Percentiles rank a stretch among this genome's conserved stretches.
Evolutionary conservation across 2,329 filamentous ascomycete genomes (phyloP).

Genomic region (Raffaelea arxii): DNA sequence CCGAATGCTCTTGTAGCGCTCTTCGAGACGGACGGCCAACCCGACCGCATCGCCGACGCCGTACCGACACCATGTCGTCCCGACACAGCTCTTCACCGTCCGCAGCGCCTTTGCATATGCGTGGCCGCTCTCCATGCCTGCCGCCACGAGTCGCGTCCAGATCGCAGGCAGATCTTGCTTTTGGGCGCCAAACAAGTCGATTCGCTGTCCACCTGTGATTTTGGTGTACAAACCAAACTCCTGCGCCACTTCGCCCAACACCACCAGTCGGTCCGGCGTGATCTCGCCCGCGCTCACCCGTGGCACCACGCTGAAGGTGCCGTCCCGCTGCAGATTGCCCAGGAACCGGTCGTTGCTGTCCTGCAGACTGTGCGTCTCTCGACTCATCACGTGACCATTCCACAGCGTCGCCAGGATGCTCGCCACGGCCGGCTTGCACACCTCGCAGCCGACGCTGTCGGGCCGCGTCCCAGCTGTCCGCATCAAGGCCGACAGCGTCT

Average conservation of each 20-base stretch:
- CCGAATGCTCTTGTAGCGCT: constrained; percentile 87
- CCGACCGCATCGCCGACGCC: constrained; percentile 86
- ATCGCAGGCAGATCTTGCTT: constrained; percentile 79
- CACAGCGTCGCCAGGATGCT: constrained; percentile 75
- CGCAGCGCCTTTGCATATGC: constrained; percentile 83
- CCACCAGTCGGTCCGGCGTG: constrained; percentile 73
- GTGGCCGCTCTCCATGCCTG: constrained; percentile 83
- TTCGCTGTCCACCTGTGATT: constrained; percentile 84
- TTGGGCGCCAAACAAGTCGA: constrained; percentile 85
- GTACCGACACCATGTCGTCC: constrained; percentile 83
- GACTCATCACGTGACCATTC: constrained; percentile 74
- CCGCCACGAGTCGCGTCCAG: constrained; percentile 71
- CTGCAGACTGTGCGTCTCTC: constrained; percentile 62
- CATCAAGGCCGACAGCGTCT: constrained; percentile 69
- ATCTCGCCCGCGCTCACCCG: constrained; percentile 80
- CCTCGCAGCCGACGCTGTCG: constrained; percentile 70
- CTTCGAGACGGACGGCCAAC: constrained; percentile 78
- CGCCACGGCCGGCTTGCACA: constrained; percentile 74
- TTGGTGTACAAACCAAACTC: constrained; percentile 82
- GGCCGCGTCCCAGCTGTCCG: constrained; percentile 56
- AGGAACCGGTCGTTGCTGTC: constrained; percentile 87
- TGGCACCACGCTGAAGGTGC: constrained; percentile 81
- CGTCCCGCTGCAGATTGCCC: constrained; percentile 84
- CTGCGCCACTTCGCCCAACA: constrained; percentile 75
- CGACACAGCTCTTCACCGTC: constrained; percentile 87